Conservation (phyloP, 352 stramenopile species). For the Globisporangium abappressorium region DNA sequence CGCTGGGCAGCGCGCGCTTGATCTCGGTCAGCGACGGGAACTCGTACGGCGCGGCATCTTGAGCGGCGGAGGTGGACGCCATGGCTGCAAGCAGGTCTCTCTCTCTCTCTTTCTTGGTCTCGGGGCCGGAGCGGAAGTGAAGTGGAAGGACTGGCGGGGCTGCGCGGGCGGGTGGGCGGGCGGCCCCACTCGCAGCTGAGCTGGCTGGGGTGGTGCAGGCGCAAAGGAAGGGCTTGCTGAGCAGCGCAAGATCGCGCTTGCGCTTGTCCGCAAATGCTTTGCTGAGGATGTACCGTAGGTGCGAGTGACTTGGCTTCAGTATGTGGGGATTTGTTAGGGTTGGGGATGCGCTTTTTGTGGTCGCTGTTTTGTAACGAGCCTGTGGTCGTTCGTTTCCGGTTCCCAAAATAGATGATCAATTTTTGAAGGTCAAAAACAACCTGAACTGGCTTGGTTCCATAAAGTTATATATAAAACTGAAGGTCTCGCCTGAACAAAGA, state of each 20-base stretch:
- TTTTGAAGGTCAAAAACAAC: not conserved
- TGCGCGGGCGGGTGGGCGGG: not conserved
- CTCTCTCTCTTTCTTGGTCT: not conserved
- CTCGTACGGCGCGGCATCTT: conserved; percentile 29
- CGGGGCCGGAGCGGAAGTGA: conserved; percentile 7
- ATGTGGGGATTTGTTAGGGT: not conserved
- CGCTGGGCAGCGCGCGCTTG: conserved; percentile 67
- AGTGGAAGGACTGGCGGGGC: not conserved
- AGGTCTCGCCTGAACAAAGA: not conserved
- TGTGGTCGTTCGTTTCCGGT: not conserved
- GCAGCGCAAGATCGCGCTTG: conserved; percentile 3
- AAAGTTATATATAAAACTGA: not conserved
- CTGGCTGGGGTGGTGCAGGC: not conserved
- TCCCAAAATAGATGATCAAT: not conserved
- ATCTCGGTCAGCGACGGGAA: conserved; percentile 81
- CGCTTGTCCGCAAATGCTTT: too few species aligned
- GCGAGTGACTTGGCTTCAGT: conserved; percentile 10
- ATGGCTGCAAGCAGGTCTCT: conserved; percentile 5
- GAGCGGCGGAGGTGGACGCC: conserved; percentile 24
- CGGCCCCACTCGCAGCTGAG: not conserved
- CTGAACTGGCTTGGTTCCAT: not conserved
- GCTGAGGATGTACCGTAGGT: not conserved
- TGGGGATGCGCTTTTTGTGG: not conserved
- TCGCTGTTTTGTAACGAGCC: conserved; percentile 3
- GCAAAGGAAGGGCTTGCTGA: not conserved